Conservation (phyloP, 306 rosid genomes). For the Pterocarpus santalinus region DNA sequence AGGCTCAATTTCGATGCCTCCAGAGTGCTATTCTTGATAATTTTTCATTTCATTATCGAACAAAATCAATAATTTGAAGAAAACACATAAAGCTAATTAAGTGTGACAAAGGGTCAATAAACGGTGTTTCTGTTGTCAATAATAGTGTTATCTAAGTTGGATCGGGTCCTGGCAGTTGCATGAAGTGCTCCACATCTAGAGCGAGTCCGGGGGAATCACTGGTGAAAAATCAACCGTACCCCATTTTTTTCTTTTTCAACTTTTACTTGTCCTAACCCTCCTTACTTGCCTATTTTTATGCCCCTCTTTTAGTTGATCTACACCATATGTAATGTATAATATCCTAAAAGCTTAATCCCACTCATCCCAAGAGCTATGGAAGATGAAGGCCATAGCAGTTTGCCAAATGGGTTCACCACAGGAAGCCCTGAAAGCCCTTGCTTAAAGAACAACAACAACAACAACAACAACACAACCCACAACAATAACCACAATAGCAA, state of each 20-base stretch:
- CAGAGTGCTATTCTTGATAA: neutral
- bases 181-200: conserved; percentile 50
- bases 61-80: neutral
- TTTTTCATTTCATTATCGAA: neutral
- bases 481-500: conserved; percentile 29
- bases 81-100: neutral
- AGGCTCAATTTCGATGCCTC: neutral
- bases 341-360: conserved; percentile 30
- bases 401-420: conserved; percentile 55
- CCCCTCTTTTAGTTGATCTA: conserved; percentile 53
- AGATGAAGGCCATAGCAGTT: conserved; percentile 56
- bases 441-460: conserved; percentile 44
- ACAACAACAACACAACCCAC: neutral
- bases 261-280: conserved; percentile 43
- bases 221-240: conserved; percentile 45
- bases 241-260: conserved; percentile 1
- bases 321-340: conserved; percentile 43
- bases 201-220: conserved; percentile 64
- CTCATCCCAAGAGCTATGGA: conserved; percentile 50
- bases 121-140: conserved; percentile 30
- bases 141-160: conserved; percentile 48
- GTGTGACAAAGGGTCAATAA: conserved; percentile 18
- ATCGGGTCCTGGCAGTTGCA: conserved; percentile 49
- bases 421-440: conserved; percentile 67
- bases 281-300: conserved; percentile 68